phyloP scores from a whole-genome alignment of 768 basidiomycete genomes.

The Amanita exitialis region DNA sequence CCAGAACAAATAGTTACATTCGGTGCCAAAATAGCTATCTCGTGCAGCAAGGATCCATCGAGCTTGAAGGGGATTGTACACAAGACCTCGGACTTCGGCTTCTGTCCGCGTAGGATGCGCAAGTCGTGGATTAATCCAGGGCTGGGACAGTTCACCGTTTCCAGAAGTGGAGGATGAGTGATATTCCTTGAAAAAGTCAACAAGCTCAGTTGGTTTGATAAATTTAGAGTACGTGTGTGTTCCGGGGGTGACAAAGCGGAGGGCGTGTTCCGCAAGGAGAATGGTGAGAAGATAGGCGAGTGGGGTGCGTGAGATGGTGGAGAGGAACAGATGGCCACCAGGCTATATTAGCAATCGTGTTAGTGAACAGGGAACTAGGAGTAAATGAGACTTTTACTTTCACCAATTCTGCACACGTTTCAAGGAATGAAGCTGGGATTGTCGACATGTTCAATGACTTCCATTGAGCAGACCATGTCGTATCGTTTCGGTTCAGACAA shows the following conservation, averaged over 20 bases:
- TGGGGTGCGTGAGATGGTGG: slow-evolving; percentile 78
- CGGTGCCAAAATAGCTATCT: slow-evolving; percentile 39
- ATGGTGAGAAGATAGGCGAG: slow-evolving; percentile 41
- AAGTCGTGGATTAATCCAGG: slow-evolving; percentile 54
- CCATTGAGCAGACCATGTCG: slow-evolving; percentile 95
- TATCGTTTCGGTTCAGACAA: slow-evolving; percentile 52
- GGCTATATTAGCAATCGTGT: slow-evolving; percentile 33
- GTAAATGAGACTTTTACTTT: slow-evolving; percentile 48
- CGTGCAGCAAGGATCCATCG: slow-evolving; percentile 64
- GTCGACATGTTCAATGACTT: slow-evolving; percentile 96
- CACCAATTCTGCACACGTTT: slow-evolving; percentile 72
- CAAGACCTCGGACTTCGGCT: slow-evolving; percentile 72
- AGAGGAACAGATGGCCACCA: slow-evolving; percentile 91
- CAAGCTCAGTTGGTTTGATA: slow-evolving; percentile 78
- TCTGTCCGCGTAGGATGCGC: slow-evolving; percentile 49
- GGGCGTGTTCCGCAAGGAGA: slow-evolving; percentile 68
- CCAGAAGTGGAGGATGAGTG: slow-evolving; percentile 17
- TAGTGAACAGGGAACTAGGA: background rate
- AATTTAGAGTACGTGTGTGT: slow-evolving; percentile 93
- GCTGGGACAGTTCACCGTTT: slow-evolving; percentile 14
- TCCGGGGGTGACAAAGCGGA: slow-evolving; percentile 71
- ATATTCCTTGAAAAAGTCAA: slow-evolving; percentile 69
- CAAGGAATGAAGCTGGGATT: slow-evolving; percentile 76
- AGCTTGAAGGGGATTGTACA: slow-evolving; percentile 64
- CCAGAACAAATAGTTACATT: slow-evolving; percentile 84